A percentile compares a stretch with the other conserved stretches of the same genome.
phyloP scores from a whole-genome alignment of 768 basidiomycete species.

The Trametes villosa region DNA sequence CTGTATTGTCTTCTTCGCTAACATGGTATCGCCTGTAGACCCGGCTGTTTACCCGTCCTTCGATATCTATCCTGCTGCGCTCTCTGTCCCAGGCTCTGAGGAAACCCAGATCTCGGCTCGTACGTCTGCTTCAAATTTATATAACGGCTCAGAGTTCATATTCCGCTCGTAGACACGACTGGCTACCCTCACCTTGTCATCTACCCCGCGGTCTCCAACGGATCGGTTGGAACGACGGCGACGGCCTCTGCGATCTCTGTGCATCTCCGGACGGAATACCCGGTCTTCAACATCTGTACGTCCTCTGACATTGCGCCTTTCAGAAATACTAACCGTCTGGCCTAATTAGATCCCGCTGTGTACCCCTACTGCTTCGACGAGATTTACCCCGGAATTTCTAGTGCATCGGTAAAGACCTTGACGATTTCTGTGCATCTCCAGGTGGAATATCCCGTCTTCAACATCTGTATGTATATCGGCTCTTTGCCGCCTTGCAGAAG shows the following conservation, averaged over 20 bases:
- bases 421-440: too few species aligned
- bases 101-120: slow-evolving; percentile 24
- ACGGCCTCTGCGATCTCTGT: neutral
- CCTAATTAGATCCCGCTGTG: slow-evolving; percentile 29
- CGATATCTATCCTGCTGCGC: slow-evolving; percentile 33
- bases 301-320: neutral
- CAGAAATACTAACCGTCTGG: too few species aligned
- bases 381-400: neutral
- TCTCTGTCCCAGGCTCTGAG: slow-evolving; percentile 10
- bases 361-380: slow-evolving; percentile 30
- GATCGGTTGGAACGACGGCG: neutral
- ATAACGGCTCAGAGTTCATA: neutral
- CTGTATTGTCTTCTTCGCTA: neutral
- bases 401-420: too few species aligned
- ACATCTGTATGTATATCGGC: too few species aligned
- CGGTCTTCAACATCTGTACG: slow-evolving; percentile 32
- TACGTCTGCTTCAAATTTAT: slow-evolving; percentile 15
- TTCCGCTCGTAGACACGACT: slow-evolving; percentile 37
- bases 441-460: too few species aligned
- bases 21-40: slow-evolving; percentile 34
- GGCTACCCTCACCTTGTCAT: slow-evolving; percentile 48
- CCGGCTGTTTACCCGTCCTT: slow-evolving; percentile 42
- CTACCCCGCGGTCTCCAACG: slow-evolving; percentile 35
- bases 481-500: too few species aligned
- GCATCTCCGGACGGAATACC: slow-evolving; percentile 26